Conservation (phyloP, 225 moss, liverwort and hornwort species). For the Bryoerythrophyllum caledonicum region DNA sequence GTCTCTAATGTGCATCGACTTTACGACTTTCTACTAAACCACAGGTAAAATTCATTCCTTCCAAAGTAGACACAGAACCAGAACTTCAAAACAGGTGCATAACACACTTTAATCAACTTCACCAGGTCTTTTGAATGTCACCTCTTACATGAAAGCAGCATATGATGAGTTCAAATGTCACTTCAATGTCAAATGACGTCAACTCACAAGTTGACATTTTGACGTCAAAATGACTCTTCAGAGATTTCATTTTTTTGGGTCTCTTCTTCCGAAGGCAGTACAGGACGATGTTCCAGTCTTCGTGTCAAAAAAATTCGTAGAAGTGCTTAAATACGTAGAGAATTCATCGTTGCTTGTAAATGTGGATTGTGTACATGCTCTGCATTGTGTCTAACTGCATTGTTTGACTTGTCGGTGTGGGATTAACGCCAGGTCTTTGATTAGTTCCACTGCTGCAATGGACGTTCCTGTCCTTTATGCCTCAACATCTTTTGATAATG, state of each 20-base stretch:
- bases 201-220: background rate
- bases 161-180: background rate
- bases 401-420: background rate
- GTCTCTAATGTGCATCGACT: conserved; percentile 69
- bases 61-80: background rate
- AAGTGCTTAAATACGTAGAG: background rate
- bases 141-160: background rate
- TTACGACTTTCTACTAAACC: conserved; percentile 92
- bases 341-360: background rate
- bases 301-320: background rate
- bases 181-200: background rate
- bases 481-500: conserved; percentile 75
- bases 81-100: background rate
- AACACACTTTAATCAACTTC: background rate
- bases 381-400: conserved; percentile 4
- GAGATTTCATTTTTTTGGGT: background rate
- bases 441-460: conserved; percentile 58
- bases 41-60: conserved; percentile 54
- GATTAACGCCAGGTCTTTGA: conserved; percentile 59
- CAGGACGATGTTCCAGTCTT: background rate
- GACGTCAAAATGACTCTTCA: background rate
- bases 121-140: too few relatives aligned
- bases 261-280: background rate
- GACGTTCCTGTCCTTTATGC: conserved; percentile 90
- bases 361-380: background rate